Percentiles rank a stretch among this genome's conserved stretches.
phyloP scores from a whole-genome alignment of 2,329 filamentous ascomycete genomes.

The Xylaria sp. region DNA sequence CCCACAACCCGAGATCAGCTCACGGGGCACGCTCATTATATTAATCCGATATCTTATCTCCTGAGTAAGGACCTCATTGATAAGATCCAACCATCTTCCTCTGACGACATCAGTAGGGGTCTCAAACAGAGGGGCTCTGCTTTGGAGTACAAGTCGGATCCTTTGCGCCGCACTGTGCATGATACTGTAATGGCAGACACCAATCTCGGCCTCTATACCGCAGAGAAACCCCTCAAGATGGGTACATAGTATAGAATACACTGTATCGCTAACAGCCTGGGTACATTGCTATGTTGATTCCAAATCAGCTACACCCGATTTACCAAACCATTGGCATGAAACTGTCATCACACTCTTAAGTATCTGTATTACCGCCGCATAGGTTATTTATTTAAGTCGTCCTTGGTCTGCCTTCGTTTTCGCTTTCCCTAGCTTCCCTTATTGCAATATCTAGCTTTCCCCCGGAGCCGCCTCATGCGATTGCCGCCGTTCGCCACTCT shows the following conservation, averaged over 20 bases:
- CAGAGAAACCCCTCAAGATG: neutral
- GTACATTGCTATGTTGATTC: slow-evolving; percentile 27
- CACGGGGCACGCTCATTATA: slow-evolving; percentile 17
- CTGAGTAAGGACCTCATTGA: neutral
- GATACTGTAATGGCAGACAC: slow-evolving; percentile 1
- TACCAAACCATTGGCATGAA: slow-evolving; percentile 22
- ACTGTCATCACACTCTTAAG: slow-evolving; percentile 35
- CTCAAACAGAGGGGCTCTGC: slow-evolving; percentile 26
- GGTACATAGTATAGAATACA: neutral
- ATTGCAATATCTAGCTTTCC: neutral
- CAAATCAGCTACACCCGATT: slow-evolving; percentile 26
- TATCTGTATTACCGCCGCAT: slow-evolving; percentile 21
- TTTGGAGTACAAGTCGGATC: neutral
- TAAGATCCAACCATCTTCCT: slow-evolving; percentile 12
- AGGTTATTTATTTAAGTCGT: slow-evolving; percentile 22
- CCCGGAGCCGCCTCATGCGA: slow-evolving; percentile 56
- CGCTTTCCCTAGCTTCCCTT: neutral
- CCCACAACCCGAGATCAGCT: neutral
- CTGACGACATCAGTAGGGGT: slow-evolving; percentile 34
- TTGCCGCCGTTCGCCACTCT: slow-evolving; percentile 61
- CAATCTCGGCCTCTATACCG: neutral
- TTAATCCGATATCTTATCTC: slow-evolving; percentile 30
- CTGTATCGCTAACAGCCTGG: slow-evolving; percentile 4
- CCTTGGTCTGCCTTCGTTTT: neutral
- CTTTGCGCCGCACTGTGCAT: slow-evolving; percentile 13